Evolutionary conservation across 2,329 filamentous ascomycete species (phyloP).

Genomic region (Lachnellula subtilissima): DNA sequence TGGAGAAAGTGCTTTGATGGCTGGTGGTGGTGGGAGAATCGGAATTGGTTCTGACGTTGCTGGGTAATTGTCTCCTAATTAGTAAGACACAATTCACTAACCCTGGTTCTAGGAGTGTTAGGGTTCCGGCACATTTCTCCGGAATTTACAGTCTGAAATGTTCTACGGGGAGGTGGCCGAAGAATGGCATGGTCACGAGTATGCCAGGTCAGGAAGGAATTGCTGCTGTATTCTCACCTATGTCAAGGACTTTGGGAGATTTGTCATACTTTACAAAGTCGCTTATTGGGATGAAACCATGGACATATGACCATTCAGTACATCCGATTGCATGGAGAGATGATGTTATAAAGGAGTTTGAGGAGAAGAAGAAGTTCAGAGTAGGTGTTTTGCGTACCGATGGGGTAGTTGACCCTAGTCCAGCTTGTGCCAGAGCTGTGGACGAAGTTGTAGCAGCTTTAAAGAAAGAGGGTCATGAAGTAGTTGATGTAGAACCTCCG

Average conservation of each 20-base stretch:
- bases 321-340: slow-evolving; percentile 78
- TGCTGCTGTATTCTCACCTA: slow-evolving; percentile 83
- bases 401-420: slow-evolving; percentile 78
- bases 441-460: slow-evolving; percentile 67
- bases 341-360: slow-evolving; percentile 54
- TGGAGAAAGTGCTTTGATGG: slow-evolving; percentile 70
- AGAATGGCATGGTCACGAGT: slow-evolving; percentile 74
- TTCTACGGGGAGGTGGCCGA: slow-evolving; percentile 86
- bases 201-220: slow-evolving; percentile 93
- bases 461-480: slow-evolving; percentile 66
- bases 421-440: slow-evolving; percentile 75
- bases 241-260: slow-evolving; percentile 81
- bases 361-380: slow-evolving; percentile 57
- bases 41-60: slow-evolving; percentile 65
- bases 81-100: not conserved
- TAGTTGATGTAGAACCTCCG: slow-evolving; percentile 62
- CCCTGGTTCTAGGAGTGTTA: slow-evolving; percentile 65
- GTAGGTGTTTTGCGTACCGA: slow-evolving; percentile 77
- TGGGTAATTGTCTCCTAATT: slow-evolving; percentile 8
- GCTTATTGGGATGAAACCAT: slow-evolving; percentile 76
- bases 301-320: slow-evolving; percentile 82
- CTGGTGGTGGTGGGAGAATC: slow-evolving; percentile 74
- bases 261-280: slow-evolving; percentile 77
- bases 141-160: slow-evolving; percentile 85
- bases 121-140: slow-evolving; percentile 81